Evolutionary conservation across 306 rosid species (phyloP).

Genomic region (Vachellia collinsii): DNA sequence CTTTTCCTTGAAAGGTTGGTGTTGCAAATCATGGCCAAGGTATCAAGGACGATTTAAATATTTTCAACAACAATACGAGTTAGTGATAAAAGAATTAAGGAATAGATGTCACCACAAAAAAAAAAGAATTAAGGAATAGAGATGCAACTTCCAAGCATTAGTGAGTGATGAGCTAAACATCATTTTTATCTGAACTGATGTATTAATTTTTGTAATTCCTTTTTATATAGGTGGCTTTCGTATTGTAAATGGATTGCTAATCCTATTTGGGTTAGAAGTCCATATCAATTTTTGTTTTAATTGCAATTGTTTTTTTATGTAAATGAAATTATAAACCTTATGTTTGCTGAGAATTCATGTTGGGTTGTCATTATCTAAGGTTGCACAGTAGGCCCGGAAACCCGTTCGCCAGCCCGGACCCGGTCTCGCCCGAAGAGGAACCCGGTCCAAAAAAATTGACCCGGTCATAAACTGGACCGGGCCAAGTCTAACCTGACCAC

Average conservation of each 20-base stretch:
- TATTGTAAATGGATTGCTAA: background rate
- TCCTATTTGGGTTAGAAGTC: background rate
- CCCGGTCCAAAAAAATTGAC: no score
- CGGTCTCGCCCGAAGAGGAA: no score
- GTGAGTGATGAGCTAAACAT: background rate
- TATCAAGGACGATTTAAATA: background rate
- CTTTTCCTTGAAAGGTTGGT: slow-evolving; percentile 56
- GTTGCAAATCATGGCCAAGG: background rate
- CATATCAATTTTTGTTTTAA: background rate
- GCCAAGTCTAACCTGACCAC: no score
- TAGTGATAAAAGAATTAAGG: background rate
- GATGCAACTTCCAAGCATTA: background rate
- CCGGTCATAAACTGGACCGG: no score
- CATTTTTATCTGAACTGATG: background rate
- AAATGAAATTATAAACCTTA: background rate
- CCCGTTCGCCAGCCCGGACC: no score
- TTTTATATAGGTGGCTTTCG: background rate
- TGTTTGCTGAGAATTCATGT: background rate
- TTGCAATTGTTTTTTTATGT: background rate
- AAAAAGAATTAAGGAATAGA: background rate
- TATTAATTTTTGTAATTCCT: background rate
- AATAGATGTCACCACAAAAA: no score
- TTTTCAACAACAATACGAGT: background rate
- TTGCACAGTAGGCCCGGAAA: no score
- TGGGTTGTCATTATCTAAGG: background rate